A percentile compares a stretch with the other conserved stretches of the same genome.
Evolutionary conservation across 2,329 filamentous ascomycete genomes (phyloP).

Genomic region (Huntiella moniliformis): DNA sequence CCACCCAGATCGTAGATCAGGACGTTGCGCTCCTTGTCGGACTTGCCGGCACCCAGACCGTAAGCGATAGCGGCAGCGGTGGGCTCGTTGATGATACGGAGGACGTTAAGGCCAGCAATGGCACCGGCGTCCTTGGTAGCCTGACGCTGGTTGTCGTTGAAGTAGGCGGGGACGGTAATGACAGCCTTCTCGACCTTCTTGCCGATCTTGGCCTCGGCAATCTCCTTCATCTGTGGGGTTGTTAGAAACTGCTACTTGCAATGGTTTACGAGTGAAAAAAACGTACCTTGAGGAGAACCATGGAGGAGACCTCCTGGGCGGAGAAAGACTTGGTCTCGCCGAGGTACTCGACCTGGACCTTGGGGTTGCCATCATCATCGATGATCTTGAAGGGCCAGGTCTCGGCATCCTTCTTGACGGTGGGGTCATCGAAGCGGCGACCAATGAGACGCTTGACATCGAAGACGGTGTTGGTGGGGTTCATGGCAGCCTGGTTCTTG

Average conservation of each 20-base stretch:
- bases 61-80: constrained; percentile 97
- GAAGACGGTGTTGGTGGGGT: constrained; percentile 95
- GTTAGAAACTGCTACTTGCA: background rate
- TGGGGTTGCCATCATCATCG: constrained; percentile 71
- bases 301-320: constrained; percentile 95
- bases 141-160: constrained; percentile 99
- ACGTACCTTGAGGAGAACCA: constrained; percentile 89
- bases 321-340: constrained; percentile 91
- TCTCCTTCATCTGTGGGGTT: constrained; percentile 76
- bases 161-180: constrained; percentile 97
- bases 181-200: constrained; percentile 99
- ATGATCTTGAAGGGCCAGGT: constrained; percentile 99
- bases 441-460: constrained; percentile 99
- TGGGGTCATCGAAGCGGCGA: constrained; percentile 82
- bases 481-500: constrained; percentile 99
- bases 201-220: constrained; percentile 93
- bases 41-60: constrained; percentile 87
- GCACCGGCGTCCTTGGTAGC: constrained; percentile 98
- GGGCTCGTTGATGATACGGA: constrained; percentile 99
- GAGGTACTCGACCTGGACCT: constrained; percentile 91
- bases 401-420: constrained; percentile 97
- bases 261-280: constrained; percentile 3
- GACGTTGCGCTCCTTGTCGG: constrained; percentile 94
- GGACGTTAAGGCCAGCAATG: constrained; percentile 91
- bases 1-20: constrained; percentile 99